Evolutionary conservation across 768 basidiomycete species (phyloP).

Genomic region (Lactifluus pinguis): DNA sequence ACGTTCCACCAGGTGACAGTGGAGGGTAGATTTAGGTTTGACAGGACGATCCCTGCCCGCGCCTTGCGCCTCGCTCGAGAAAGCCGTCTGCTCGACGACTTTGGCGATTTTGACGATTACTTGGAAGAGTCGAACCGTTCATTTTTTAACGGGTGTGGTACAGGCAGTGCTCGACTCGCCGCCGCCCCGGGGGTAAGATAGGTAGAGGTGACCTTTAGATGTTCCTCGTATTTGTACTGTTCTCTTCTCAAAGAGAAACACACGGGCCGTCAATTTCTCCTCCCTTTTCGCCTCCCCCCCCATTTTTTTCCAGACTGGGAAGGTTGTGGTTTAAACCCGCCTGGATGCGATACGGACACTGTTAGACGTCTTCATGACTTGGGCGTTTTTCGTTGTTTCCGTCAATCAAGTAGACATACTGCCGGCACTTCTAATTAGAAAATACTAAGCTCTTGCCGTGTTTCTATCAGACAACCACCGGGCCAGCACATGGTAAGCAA

Average conservation of each 20-base stretch:
- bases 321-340: neutral
- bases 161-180: too few relatives aligned
- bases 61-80: conserved; percentile 45
- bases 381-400: too few relatives aligned
- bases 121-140: conserved; percentile 57
- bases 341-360: neutral
- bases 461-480: too few relatives aligned
- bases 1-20: neutral
- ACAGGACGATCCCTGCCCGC: conserved; percentile 29
- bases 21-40: neutral
- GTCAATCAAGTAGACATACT: too few relatives aligned
- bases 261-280: neutral
- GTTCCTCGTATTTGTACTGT: neutral
- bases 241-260: neutral
- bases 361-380: too few relatives aligned
- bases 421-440: too few relatives aligned
- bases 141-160: too few relatives aligned
- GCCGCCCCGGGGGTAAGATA: too few relatives aligned
- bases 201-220: too few relatives aligned
- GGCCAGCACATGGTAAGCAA: too few relatives aligned
- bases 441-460: too few relatives aligned
- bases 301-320: neutral
- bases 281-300: neutral
- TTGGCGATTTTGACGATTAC: conserved; percentile 80
- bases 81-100: conserved; percentile 41